Percentiles rank a stretch among this genome's conserved stretches.
Conservation (phyloP, 1,139 yeast genomes). For the Suhomyces ambrosiae region DNA sequence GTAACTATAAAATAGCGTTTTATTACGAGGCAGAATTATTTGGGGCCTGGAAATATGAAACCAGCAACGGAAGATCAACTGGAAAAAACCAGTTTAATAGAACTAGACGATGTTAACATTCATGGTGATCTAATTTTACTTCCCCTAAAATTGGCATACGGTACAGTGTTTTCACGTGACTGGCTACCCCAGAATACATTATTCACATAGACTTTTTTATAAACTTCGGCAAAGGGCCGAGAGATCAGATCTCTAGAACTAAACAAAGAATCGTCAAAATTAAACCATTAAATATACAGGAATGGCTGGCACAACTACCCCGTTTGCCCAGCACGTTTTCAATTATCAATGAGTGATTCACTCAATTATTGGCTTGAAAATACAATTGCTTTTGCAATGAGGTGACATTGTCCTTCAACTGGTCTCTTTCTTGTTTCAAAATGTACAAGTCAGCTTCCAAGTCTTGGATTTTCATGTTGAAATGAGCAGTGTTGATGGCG, state of each 20-base stretch:
- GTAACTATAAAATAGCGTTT: no score
- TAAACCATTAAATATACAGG: constrained; percentile 1
- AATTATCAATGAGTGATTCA: constrained; percentile 8
- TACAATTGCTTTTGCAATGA: constrained; percentile 60
- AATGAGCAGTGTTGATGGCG: constrained; percentile 63
- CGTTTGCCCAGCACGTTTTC: not conserved
- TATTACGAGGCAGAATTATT: no score
- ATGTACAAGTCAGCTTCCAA: constrained; percentile 82
- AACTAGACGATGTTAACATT: no score
- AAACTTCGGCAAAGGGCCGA: not conserved
- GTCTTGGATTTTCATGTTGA: constrained; percentile 76
- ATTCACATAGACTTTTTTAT: not conserved
- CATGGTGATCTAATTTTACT: no score
- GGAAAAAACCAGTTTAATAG: no score
- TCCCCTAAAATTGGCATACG: no score
- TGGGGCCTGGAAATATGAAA: no score
- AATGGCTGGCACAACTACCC: not conserved
- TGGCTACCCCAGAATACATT: not conserved
- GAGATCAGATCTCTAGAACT: not conserved
- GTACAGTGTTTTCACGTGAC: no score
- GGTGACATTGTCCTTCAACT: constrained; percentile 65
- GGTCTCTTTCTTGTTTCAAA: constrained; percentile 81
- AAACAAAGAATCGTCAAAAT: constrained; percentile 5
- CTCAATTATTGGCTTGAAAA: constrained; percentile 20
- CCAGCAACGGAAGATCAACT: no score